phyloP scores from a whole-genome alignment of 192 early-diverging fungal species.

The Fimicolochytrium jonesii region DNA sequence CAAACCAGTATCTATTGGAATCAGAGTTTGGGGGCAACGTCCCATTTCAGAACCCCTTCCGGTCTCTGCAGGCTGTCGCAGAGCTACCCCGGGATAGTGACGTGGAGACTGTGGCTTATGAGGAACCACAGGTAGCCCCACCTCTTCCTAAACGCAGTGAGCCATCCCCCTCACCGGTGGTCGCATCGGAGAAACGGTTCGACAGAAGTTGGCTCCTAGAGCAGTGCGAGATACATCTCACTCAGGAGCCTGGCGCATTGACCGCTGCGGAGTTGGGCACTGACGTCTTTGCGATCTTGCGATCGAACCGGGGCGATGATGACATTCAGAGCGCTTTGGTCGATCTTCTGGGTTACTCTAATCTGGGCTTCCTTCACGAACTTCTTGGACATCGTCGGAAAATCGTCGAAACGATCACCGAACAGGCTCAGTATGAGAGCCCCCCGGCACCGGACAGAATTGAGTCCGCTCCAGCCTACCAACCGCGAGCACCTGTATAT shows the following conservation, averaged over 20 bases:
- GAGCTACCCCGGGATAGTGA: not conserved
- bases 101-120: not conserved
- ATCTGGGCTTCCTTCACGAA: conserved; percentile 62
- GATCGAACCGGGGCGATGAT: conserved; percentile 53
- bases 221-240: conserved; percentile 51
- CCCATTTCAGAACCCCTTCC: conserved; percentile 15
- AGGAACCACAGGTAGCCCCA: not conserved
- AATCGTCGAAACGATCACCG: conserved; percentile 62
- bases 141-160: not conserved
- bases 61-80: not conserved
- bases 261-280: conserved; percentile 56
- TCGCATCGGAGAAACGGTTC: not conserved
- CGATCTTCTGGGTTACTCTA: conserved; percentile 70
- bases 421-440: conserved; percentile 6
- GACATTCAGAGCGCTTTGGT: conserved; percentile 64
- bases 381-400: conserved; percentile 53
- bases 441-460: conserved; percentile 4
- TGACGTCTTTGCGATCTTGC: conserved; percentile 65
- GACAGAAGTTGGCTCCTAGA: conserved; percentile 4
- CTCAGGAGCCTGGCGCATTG: conserved; percentile 32
- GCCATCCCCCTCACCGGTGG: not conserved
- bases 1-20: not conserved
- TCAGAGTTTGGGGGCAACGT: conserved; percentile 7
- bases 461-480: conserved; percentile 20
- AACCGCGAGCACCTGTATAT: conserved; percentile 30